Evolutionary conservation across 2,329 filamentous ascomycete species (phyloP).

Genomic region (Macrophomina phaseolina): DNA sequence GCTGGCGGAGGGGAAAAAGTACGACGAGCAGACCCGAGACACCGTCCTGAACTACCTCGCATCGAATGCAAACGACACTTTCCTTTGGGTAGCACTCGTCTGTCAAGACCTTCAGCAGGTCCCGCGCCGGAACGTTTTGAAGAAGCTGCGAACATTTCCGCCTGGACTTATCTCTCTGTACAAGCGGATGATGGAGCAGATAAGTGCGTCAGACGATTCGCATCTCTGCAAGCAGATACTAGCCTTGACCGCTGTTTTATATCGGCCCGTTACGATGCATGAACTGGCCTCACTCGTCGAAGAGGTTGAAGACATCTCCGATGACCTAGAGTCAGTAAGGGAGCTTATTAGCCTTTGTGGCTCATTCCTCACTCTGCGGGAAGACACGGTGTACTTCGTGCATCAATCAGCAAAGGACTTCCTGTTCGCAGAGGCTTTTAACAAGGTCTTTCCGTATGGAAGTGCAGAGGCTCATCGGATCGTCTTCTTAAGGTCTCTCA

Average conservation of each 20-base stretch:
- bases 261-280: not conserved
- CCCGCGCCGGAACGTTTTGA: not conserved
- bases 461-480: not conserved
- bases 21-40: not conserved
- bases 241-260: not conserved
- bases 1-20: slow-evolving; percentile 37
- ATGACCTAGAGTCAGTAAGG: slow-evolving; percentile 32
- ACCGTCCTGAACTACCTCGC: slow-evolving; percentile 33
- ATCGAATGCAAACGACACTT: slow-evolving; percentile 47
- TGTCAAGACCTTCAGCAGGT: slow-evolving; percentile 40
- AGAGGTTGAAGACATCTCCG: too few relatives aligned
- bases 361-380: slow-evolving; percentile 48
- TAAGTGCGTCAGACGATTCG: not conserved
- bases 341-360: slow-evolving; percentile 46
- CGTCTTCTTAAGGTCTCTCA: slow-evolving; percentile 36
- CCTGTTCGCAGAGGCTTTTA: slow-evolving; percentile 32
- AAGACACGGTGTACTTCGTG: slow-evolving; percentile 43
- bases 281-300: not conserved
- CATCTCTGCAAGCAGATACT: not conserved
- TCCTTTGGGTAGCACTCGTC: slow-evolving; percentile 54
- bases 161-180: slow-evolving; percentile 47
- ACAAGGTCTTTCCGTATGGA: slow-evolving; percentile 40
- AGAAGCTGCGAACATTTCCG: slow-evolving; percentile 36
- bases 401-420: slow-evolving; percentile 55
- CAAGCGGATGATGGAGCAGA: slow-evolving; percentile 43